These are phyloP conservation scores for Erodium chrysanthum DNA, from an alignment of 441 rosid species.

Conservation along the genomic window DNA sequence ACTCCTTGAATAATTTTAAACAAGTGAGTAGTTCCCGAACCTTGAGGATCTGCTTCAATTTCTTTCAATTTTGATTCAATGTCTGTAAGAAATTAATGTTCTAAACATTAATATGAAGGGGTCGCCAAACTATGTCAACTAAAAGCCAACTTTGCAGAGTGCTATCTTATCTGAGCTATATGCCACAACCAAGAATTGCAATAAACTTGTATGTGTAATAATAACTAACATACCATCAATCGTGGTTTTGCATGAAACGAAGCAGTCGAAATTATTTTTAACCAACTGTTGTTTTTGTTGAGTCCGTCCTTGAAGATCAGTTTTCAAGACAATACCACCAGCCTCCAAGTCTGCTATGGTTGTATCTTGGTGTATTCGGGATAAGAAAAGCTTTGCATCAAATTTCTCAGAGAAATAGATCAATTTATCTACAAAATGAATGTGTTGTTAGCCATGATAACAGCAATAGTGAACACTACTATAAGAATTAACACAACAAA, in stretches of 20 bases:
- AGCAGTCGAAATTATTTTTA: conserved; percentile 94
- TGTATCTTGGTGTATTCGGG: conserved; percentile 77
- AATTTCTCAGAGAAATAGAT: conserved; percentile 79
- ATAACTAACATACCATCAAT: conserved; percentile 67
- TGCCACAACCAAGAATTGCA: background rate
- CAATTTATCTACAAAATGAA: conserved; percentile 64
- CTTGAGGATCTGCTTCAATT: conserved; percentile 94
- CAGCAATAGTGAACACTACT: conserved; percentile 2
- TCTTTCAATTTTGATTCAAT: conserved; percentile 88
- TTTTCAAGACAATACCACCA: conserved; percentile 85
- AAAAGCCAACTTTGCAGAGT: background rate
- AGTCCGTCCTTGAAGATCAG: conserved; percentile 87
- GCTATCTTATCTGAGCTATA: too few relatives aligned
- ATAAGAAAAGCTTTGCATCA: conserved; percentile 82
- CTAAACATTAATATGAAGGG: conserved; percentile 21
- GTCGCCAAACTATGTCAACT: background rate
- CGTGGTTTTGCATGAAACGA: conserved; percentile 97
- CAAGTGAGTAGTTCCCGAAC: conserved; percentile 81
- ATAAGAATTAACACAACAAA: background rate
- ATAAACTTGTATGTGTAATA: conserved; percentile 7
- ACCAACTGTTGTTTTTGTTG: conserved; percentile 90
- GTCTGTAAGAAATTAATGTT: conserved; percentile 36
- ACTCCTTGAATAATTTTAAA: conserved; percentile 78
- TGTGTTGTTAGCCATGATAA: conserved; percentile 4
- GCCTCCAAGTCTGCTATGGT: conserved; percentile 74